A percentile compares a stretch with the other conserved stretches of the same genome.
These are phyloP conservation scores for Clavispora carvajalis DNA, from an alignment of 805 yeast genomes.

Conservation along the genomic window DNA sequence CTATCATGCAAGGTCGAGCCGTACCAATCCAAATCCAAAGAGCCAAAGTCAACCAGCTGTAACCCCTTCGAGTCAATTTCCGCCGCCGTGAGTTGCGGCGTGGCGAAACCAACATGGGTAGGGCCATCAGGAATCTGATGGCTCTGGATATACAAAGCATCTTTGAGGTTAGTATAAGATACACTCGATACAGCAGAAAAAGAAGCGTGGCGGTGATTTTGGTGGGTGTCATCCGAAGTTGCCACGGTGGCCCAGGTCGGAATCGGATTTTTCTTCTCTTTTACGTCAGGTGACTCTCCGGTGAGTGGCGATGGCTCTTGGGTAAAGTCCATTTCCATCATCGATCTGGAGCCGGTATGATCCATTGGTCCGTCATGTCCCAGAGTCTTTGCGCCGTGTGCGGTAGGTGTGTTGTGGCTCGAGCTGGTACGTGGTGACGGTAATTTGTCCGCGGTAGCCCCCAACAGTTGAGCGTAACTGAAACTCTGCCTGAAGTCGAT, in stretches of 20 bases:
- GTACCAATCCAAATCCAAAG: slow-evolving; percentile 23
- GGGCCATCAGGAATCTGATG: slow-evolving; percentile 46
- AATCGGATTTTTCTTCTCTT: slow-evolving; percentile 5
- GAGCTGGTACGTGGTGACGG: slow-evolving; percentile 24
- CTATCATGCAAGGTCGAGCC: slow-evolving; percentile 6
- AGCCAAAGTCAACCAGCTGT: slow-evolving; percentile 21
- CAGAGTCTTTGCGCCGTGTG: slow-evolving; percentile 1
- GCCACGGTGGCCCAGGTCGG: not conserved
- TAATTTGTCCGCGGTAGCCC: slow-evolving; percentile 2
- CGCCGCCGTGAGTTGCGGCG: slow-evolving; percentile 64
- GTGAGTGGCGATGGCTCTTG: slow-evolving; percentile 22
- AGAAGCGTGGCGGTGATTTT: slow-evolving; percentile 41
- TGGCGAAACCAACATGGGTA: slow-evolving; percentile 70
- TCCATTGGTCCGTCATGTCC: slow-evolving; percentile 5
- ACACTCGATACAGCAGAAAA: slow-evolving; percentile 59
- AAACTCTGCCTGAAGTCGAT: not conserved
- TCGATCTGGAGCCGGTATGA: not conserved
- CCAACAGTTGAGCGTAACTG: not conserved
- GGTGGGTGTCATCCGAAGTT: not conserved
- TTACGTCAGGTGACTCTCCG: slow-evolving; percentile 16
- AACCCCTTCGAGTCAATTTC: slow-evolving; percentile 32
- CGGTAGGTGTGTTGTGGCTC: slow-evolving; percentile 23
- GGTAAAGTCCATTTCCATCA: slow-evolving; percentile 3
- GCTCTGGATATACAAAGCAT: slow-evolving; percentile 31
- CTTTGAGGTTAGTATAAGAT: slow-evolving; percentile 53